A percentile compares a stretch with the other conserved stretches of the same genome.
phyloP scores from a whole-genome alignment of 2,329 filamentous ascomycete species.

The Pseudovirgaria hyperparasitica region DNA sequence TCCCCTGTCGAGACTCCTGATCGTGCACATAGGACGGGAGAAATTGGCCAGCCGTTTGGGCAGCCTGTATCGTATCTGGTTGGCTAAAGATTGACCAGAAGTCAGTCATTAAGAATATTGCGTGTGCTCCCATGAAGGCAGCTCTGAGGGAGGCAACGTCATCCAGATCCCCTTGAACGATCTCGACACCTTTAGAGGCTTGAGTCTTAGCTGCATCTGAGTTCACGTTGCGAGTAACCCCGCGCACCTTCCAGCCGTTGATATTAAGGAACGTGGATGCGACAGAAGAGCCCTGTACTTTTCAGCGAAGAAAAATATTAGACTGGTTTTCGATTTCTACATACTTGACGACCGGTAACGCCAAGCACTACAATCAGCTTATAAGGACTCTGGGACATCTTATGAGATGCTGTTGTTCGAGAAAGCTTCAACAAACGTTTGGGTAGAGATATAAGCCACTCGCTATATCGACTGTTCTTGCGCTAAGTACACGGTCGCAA shows the following conservation, averaged over 20 bases:
- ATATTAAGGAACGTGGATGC: slow-evolving; percentile 6
- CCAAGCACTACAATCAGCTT: slow-evolving; percentile 5
- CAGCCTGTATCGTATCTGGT: too few relatives aligned
- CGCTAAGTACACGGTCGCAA: too few relatives aligned
- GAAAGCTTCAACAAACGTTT: too few relatives aligned
- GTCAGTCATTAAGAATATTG: slow-evolving; percentile 9
- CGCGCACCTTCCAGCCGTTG: slow-evolving; percentile 8
- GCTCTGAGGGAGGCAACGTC: slow-evolving; percentile 6
- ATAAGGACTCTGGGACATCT: too few relatives aligned
- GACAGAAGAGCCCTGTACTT: slow-evolving; percentile 8
- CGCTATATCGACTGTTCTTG: too few relatives aligned
- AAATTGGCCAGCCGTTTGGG: too few relatives aligned
- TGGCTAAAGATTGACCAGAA: too few relatives aligned
- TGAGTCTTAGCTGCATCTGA: slow-evolving; percentile 6
- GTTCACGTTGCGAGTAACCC: slow-evolving; percentile 8
- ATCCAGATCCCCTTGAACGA: slow-evolving; percentile 8
- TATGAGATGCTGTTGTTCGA: too few relatives aligned
- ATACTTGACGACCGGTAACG: slow-evolving; percentile 5
- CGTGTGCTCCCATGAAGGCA: slow-evolving; percentile 9
- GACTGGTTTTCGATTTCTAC: too few relatives aligned
- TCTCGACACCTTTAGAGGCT: slow-evolving; percentile 7
- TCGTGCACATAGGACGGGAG: too few relatives aligned
- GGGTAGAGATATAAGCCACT: too few relatives aligned
- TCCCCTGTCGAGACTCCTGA: slow-evolving; percentile 24
- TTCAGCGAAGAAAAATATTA: not conserved